Evolutionary conservation across 2,329 filamentous ascomycete species (phyloP).

Genomic region (Pezicula neosporulosa): DNA sequence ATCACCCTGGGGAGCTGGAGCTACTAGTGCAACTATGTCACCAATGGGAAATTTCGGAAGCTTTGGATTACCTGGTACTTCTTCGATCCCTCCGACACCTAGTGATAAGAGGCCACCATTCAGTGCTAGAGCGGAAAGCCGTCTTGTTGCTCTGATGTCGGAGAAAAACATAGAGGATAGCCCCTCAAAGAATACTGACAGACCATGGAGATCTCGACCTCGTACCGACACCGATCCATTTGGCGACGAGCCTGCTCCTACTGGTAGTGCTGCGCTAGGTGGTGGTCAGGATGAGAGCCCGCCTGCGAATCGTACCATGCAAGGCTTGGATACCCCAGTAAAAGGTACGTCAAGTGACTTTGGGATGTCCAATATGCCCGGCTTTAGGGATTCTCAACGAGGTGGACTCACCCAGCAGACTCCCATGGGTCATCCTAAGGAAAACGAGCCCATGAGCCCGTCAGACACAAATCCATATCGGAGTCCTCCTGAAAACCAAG

Average conservation of each 20-base stretch:
- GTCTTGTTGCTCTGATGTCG: conserved; percentile 79
- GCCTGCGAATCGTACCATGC: conserved; percentile 38
- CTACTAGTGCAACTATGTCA: conserved; percentile 58
- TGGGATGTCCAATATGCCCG: conserved; percentile 57
- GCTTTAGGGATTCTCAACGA: conserved; percentile 53
- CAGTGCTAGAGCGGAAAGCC: conserved; percentile 70
- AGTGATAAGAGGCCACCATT: conserved; percentile 70
- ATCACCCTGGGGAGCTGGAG: conserved; percentile 42
- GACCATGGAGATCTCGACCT: conserved; percentile 57
- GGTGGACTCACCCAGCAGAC: conserved; percentile 35
- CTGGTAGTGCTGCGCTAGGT: conserved; percentile 70
- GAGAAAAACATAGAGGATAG: conserved; percentile 72
- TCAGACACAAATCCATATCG: conserved; percentile 96
- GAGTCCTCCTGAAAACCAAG: conserved; percentile 74
- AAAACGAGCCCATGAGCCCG: conserved; percentile 78
- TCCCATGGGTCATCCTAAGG: conserved; percentile 34
- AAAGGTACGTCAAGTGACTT: conserved; percentile 48
- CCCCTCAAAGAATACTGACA: conserved; percentile 45
- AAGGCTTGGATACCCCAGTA: conserved; percentile 41
- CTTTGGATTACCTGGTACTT: conserved; percentile 63
- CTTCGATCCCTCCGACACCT: conserved; percentile 49
- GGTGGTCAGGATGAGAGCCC: conserved; percentile 69
- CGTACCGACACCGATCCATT: conserved; percentile 75
- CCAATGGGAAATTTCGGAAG: conserved; percentile 86
- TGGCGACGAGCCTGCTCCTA: conserved; percentile 58